Evolutionary conservation across 2,329 filamentous ascomycete genomes (phyloP).

Genomic region (Xylariaceae sp.): DNA sequence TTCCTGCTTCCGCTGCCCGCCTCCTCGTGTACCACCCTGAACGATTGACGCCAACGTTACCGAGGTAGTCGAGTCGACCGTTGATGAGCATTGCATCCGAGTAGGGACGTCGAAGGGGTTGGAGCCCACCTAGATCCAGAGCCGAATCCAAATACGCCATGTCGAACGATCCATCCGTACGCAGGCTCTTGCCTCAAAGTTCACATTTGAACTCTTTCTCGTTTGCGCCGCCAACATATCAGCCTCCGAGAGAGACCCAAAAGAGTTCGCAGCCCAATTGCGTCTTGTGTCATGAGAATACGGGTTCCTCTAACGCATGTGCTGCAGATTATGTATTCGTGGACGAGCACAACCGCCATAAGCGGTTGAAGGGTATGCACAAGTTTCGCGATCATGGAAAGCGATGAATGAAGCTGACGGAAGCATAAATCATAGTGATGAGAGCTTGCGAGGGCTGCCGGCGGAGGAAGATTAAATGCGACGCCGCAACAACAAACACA

Average conservation of each 20-base stretch:
- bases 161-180: conserved; percentile 59
- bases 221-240: conserved; percentile 61
- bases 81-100: conserved; percentile 12
- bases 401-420: conserved; percentile 13
- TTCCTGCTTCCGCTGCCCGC: no score
- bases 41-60: conserved; percentile 4
- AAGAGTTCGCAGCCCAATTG: conserved; percentile 61
- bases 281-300: conserved; percentile 2
- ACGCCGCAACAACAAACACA: conserved; percentile 92
- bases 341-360: conserved; percentile 97
- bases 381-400: not conserved
- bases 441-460: conserved; percentile 94
- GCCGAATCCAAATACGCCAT: conserved; percentile 34
- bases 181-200: conserved; percentile 62
- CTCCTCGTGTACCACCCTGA: not conserved
- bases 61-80: conserved; percentile 10
- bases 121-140: conserved; percentile 9
- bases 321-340: conserved; percentile 92
- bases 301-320: conserved; percentile 13
- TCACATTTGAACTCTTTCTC: conserved; percentile 71
- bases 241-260: conserved; percentile 69
- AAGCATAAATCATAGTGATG: conserved; percentile 62
- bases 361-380: conserved; percentile 79
- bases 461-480: conserved; percentile 95
- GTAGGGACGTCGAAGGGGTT: conserved; percentile 13